Percentiles rank a stretch among this genome's conserved stretches.
Evolutionary conservation across 768 basidiomycete species (phyloP).

Genomic region (Tephrocybe sp.): DNA sequence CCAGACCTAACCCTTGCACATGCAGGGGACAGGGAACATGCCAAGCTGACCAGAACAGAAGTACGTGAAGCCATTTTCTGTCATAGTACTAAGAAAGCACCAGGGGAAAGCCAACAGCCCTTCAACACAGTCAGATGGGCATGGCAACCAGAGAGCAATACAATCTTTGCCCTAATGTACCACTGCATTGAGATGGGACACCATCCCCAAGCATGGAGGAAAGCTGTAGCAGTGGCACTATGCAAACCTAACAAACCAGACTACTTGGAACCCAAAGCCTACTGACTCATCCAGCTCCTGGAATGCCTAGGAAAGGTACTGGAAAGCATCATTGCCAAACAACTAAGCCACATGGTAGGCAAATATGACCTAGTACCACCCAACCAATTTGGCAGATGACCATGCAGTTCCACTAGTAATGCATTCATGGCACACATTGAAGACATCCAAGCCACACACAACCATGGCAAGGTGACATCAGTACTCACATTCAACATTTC

Average conservation of each 20-base stretch:
- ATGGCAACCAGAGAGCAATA: constrained; percentile 10
- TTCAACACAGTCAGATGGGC: constrained; percentile 26
- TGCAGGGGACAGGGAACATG: constrained; percentile 3
- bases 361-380: constrained; percentile 22
- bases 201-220: constrained; percentile 21
- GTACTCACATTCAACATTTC: constrained; percentile 28
- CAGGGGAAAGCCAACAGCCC: constrained; percentile 22
- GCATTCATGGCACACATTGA: constrained; percentile 23
- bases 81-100: constrained; percentile 12
- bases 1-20: neutral
- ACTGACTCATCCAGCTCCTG: constrained; percentile 32
- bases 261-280: constrained; percentile 32
- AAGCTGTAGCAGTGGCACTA: constrained; percentile 30
- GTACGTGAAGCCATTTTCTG: neutral
- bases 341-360: constrained; percentile 22
- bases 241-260: constrained; percentile 35
- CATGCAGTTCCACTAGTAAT: constrained; percentile 22
- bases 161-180: constrained; percentile 13
- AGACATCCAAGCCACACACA: constrained; percentile 24
- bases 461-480: constrained; percentile 21
- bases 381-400: constrained; percentile 22
- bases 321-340: constrained; percentile 25
- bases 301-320: constrained; percentile 32
- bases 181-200: constrained; percentile 19
- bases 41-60: constrained; percentile 7